phyloP scores from a whole-genome alignment of 345 rosid species.

The Boechera retrofracta region DNA sequence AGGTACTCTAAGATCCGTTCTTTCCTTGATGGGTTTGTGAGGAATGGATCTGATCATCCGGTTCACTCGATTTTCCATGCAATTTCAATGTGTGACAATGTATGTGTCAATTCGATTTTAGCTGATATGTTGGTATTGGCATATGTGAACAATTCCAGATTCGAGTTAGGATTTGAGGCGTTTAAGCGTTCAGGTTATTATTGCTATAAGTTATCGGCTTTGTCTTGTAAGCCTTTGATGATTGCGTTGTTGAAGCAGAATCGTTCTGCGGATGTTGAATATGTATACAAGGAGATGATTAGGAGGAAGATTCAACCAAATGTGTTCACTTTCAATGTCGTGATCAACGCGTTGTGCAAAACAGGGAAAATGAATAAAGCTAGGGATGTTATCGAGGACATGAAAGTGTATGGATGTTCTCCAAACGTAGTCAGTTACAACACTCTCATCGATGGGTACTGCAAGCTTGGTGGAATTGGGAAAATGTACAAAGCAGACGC shows the following conservation, averaged over 20 bases:
- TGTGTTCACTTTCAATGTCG: conserved; percentile 59
- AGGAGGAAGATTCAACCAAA: conserved; percentile 61
- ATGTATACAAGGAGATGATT: conserved; percentile 67
- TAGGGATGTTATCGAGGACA: conserved; percentile 67
- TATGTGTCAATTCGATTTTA: conserved; percentile 59
- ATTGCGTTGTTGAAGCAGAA: conserved; percentile 61
- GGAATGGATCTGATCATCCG: conserved; percentile 41
- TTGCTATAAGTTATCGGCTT: conserved; percentile 64
- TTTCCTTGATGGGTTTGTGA: conserved; percentile 65
- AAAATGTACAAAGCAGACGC: conserved; percentile 84
- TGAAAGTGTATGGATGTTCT: conserved; percentile 58
- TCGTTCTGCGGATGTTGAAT: conserved; percentile 57
- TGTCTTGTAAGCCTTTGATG: conserved; percentile 81
- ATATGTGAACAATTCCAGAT: conserved; percentile 56
- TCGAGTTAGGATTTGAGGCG: conserved; percentile 61
- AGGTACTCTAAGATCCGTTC: conserved; percentile 66
- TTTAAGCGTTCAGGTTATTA: conserved; percentile 81
- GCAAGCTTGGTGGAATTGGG: conserved; percentile 67
- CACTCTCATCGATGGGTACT: conserved; percentile 69
- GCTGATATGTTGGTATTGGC: conserved; percentile 74
- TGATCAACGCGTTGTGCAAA: conserved; percentile 69
- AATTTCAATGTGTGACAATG: conserved; percentile 56
- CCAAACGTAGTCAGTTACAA: conserved; percentile 70
- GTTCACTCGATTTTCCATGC: conserved; percentile 69
- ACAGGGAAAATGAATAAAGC: conserved; percentile 78